Conservation (phyloP, 176 grass and related monocot species). For the Tillandsia fasciculata region DNA sequence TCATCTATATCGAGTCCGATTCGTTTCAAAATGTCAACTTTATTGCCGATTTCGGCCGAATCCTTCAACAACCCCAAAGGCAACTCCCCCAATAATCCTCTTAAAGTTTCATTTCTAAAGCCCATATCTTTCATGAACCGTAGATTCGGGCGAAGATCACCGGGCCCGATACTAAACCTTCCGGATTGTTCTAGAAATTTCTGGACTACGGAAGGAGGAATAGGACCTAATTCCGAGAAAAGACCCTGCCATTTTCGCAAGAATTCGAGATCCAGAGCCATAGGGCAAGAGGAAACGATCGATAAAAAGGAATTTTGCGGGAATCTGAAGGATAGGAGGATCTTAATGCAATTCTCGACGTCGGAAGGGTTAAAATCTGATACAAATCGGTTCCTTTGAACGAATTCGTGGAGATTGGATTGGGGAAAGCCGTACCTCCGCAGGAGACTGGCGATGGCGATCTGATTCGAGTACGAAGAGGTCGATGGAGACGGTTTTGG, state of each 20-base stretch:
- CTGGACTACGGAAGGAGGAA: conserved; percentile 14
- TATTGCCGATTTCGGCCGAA: conserved; percentile 11
- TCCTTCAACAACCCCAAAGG: conserved; percentile 15
- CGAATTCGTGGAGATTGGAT: conserved; percentile 14
- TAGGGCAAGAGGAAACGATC: conserved; percentile 13
- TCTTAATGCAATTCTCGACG: conserved; percentile 18
- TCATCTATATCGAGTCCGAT: conserved; percentile 14
- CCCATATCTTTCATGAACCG: conserved; percentile 15
- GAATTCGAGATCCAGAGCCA: conserved; percentile 6
- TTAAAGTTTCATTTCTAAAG: conserved; percentile 27
- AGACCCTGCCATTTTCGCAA: conserved; percentile 10
- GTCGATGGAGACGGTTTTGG: not conserved
- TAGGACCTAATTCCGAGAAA: conserved; percentile 3
- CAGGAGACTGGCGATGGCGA: conserved; percentile 16
- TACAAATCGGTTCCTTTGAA: conserved; percentile 21
- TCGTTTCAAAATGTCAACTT: conserved; percentile 22
- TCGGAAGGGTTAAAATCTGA: conserved; percentile 8
- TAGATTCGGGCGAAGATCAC: conserved; percentile 1
- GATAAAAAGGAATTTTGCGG: conserved; percentile 7
- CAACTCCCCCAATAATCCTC: conserved; percentile 17
- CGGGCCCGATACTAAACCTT: conserved; percentile 6
- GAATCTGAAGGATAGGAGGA: conserved; percentile 10
- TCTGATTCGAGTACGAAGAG: conserved; percentile 7
- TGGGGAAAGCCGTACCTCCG: conserved; percentile 17
- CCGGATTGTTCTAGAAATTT: conserved; percentile 19